Conservation (phyloP, 768 basidiomycete genomes). For the Strobilomyces confusus region DNA sequence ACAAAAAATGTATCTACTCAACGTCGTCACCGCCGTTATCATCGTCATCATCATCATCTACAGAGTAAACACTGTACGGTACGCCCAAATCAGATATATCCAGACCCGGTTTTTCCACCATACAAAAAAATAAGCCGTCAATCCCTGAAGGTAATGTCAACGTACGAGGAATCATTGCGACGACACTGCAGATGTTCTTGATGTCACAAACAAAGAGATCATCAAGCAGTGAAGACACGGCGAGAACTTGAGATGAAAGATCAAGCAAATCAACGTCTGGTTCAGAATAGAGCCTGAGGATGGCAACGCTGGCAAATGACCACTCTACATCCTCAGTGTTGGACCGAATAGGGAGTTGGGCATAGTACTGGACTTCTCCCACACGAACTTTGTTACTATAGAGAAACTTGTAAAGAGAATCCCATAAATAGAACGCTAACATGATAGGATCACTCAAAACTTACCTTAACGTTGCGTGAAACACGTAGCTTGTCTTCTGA, state of each 20-base stretch:
- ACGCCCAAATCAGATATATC: neutral
- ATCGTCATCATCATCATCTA: neutral
- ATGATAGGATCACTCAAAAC: neutral
- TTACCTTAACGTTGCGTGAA: neutral
- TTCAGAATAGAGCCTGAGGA: conserved; percentile 12
- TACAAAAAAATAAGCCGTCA: neutral
- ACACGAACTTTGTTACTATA: neutral
- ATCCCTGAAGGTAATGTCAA: neutral
- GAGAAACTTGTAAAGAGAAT: neutral
- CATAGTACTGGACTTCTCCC: neutral
- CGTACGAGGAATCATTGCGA: neutral
- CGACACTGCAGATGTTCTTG: neutral
- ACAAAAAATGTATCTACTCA: neutral
- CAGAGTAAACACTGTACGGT: neutral
- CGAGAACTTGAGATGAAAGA: conserved; percentile 20
- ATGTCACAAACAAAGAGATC: neutral
- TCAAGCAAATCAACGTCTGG: conserved; percentile 13
- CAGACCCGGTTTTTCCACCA: neutral
- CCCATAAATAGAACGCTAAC: too few species aligned
- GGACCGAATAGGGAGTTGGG: neutral
- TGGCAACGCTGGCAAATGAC: neutral
- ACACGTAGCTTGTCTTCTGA: neutral
- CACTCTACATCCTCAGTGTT: neutral
- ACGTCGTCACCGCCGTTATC: neutral
- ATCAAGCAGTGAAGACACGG: conserved; percentile 6